phyloP scores from a whole-genome alignment of 2,329 filamentous ascomycete species.

The Hymenoscyphus repandus region DNA sequence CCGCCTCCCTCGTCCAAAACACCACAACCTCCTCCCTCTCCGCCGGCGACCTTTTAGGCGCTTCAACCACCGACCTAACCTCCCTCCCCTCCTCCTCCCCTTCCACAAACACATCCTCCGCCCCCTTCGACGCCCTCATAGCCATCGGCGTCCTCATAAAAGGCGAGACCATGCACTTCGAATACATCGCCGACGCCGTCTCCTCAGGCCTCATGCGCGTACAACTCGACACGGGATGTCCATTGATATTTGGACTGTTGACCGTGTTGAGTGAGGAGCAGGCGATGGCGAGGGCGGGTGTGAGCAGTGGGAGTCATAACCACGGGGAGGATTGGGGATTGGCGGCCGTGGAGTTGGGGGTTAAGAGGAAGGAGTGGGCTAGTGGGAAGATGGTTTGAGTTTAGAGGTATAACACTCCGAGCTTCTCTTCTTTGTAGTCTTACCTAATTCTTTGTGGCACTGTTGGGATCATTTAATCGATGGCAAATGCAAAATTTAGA shows the following conservation, averaged over 20 bases:
- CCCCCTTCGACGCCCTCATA: slow-evolving; percentile 87
- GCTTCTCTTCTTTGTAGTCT: not conserved
- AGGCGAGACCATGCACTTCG: slow-evolving; percentile 98
- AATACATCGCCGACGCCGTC: slow-evolving; percentile 92
- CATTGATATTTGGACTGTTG: slow-evolving; percentile 86
- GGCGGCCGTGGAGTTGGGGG: slow-evolving; percentile 88
- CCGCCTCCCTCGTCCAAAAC: slow-evolving; percentile 80
- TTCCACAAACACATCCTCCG: slow-evolving; percentile 38
- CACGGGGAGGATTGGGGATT: slow-evolving; percentile 95
- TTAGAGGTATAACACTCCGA: not conserved
- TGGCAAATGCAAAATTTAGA: too few species aligned
- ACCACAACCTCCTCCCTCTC: slow-evolving; percentile 53
- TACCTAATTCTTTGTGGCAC: not conserved
- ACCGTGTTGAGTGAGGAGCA: slow-evolving; percentile 88
- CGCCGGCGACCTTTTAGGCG: slow-evolving; percentile 71
- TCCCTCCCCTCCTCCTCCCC: slow-evolving; percentile 37
- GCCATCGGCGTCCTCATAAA: slow-evolving; percentile 96
- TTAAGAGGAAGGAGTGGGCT: slow-evolving; percentile 80
- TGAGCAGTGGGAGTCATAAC: slow-evolving; percentile 81
- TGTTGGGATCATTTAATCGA: not conserved
- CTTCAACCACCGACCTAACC: slow-evolving; percentile 62
- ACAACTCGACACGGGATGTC: slow-evolving; percentile 81
- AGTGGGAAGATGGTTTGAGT: slow-evolving; percentile 31
- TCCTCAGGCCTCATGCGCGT: slow-evolving; percentile 92
- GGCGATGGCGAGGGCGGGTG: slow-evolving; percentile 75